Percentiles rank a stretch among this genome's conserved stretches.
These are phyloP conservation scores for Whalleya microplaca DNA, from an alignment of 2,329 filamentous ascomycete species.

Conservation along the genomic window DNA sequence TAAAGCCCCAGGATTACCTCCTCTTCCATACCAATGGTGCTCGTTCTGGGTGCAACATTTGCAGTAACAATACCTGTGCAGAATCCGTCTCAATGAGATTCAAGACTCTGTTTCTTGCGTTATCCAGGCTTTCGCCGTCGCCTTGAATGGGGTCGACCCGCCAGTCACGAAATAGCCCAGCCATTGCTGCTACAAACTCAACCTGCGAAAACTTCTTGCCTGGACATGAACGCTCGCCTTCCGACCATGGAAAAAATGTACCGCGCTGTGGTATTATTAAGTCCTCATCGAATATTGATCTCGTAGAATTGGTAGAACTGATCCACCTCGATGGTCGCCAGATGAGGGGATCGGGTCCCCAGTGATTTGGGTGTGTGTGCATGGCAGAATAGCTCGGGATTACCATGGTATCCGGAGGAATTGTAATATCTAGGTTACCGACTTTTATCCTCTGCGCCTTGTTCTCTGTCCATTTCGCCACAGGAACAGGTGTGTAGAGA, in stretches of 20 bases:
- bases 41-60: conserved; percentile 28
- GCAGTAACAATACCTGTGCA: conserved; percentile 20
- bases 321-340: conserved; percentile 29
- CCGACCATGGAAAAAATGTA: conserved; percentile 36
- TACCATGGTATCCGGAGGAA: conserved; percentile 22
- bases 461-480: conserved; percentile 30
- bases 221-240: conserved; percentile 36
- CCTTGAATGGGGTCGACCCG: conserved; percentile 16
- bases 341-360: conserved; percentile 24
- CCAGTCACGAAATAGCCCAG: conserved; percentile 17
- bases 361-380: conserved; percentile 26
- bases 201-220: conserved; percentile 41
- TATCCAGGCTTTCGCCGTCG: conserved; percentile 13
- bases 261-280: conserved; percentile 22
- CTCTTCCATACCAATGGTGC: conserved; percentile 23
- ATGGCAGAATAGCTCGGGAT: conserved; percentile 22
- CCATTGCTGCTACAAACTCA: conserved; percentile 34
- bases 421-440: conserved; percentile 12
- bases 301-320: neutral
- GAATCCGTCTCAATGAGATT: conserved; percentile 22
- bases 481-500: conserved; percentile 41
- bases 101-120: conserved; percentile 12
- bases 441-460: conserved; percentile 18
- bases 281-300: conserved; percentile 21
- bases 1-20: too few relatives aligned